Base-by-base conservation (phyloP, 495 filamentous ascomycete species). In the Talaromyces stipitatus region DNA sequence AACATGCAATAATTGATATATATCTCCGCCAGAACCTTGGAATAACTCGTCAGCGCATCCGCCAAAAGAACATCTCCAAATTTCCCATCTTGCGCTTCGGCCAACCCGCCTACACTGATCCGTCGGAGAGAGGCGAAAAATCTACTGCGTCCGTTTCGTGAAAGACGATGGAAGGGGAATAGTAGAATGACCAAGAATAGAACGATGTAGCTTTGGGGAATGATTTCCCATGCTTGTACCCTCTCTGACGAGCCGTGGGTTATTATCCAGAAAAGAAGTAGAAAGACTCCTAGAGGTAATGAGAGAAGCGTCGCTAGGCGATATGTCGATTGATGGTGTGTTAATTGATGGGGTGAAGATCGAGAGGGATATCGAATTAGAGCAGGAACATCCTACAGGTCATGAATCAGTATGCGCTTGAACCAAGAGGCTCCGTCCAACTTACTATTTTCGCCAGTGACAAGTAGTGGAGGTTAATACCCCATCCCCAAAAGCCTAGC, bases 51-150 rank as follows among this genome's bases (percentile, higher is more conserved):
- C 58, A 98, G 72, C 30, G 87, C 92, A 78, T 98, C 94, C 7
- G 94, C 91, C n/a, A 97, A 78, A 38, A 98, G 73, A 55, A 97
- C 86, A 66, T 98, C 94, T 41, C 89, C 91, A 63, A 98, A 98
- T 64, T 92, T 95, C 33, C 89, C 89, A 72, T 91, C 84, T 51
- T 87, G 81, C 6, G 85, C 69, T 67, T 89, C 83, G 8, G 91
- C 89, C n/a, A 96, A 69, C 1, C 90, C 89, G 28, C 90, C 90
- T 45, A 94, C 75, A 60, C 78, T 79, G 45, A 96, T 81, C 28
- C 90, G 86, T 55, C 82, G 82, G 14, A 95, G 72, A 0, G 81
- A 88, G 8, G 78, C 63, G 45, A 95, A 82, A 43, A 96, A 85
- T 3, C 89, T 84, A 50, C 79, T 79, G 29, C 94, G 88, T 1